These are phyloP conservation scores for Calonectria crousiana DNA, from an alignment of 2,329 filamentous ascomycete genomes.

Conservation along the genomic window DNA sequence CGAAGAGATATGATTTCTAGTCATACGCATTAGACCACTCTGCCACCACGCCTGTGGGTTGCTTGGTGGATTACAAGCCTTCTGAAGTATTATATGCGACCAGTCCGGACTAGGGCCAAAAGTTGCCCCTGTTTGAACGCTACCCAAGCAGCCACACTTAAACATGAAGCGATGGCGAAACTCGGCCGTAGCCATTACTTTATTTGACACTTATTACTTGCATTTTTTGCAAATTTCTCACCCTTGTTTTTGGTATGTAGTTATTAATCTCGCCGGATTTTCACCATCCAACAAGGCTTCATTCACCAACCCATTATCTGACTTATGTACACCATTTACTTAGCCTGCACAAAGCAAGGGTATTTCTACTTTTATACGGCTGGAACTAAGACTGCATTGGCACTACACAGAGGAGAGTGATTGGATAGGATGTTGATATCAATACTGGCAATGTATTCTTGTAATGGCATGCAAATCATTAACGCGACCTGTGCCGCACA, in stretches of 20 bases:
- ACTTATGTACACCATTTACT: background rate
- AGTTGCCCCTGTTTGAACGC: background rate
- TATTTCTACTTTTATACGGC: background rate
- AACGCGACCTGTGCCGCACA: background rate
- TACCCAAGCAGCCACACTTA: background rate
- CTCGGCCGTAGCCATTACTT: background rate
- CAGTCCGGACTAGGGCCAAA: background rate
- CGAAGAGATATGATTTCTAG: conserved; percentile 12
- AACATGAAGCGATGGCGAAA: background rate
- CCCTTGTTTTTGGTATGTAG: background rate
- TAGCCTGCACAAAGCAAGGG: background rate
- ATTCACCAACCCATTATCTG: background rate
- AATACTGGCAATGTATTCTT: background rate
- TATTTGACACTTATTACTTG: background rate
- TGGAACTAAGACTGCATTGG: background rate
- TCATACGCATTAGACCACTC: conserved; percentile 12
- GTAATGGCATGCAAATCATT: background rate
- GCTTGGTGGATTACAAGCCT: background rate
- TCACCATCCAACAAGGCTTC: background rate
- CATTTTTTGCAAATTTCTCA: background rate
- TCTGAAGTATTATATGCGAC: background rate
- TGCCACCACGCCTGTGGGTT: conserved; percentile 3
- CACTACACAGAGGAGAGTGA: background rate
- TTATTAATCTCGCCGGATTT: background rate
- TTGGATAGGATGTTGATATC: background rate